Evolutionary conservation across 1,139 yeast genomes (phyloP).

Genomic region (Kodamaea alishanica): DNA sequence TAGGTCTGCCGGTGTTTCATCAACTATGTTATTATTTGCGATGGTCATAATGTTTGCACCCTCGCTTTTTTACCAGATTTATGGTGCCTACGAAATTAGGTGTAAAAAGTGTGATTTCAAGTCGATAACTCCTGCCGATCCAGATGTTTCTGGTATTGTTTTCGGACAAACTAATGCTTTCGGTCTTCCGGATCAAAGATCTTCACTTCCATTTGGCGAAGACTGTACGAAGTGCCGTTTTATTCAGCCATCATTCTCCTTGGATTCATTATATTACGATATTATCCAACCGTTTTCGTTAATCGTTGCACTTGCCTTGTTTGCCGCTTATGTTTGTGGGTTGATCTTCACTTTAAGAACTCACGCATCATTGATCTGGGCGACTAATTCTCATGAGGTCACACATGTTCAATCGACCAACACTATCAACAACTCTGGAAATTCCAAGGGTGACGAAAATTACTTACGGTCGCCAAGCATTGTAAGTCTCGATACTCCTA

Average conservation of each 20-base stretch:
- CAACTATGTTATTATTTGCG: conserved; percentile 91
- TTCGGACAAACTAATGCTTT: not conserved
- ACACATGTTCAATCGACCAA: conserved; percentile 7
- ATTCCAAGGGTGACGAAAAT: no score
- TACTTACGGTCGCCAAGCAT: conserved; percentile 1
- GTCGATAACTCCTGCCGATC: conserved; percentile 3
- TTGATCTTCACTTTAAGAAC: conserved; percentile 89
- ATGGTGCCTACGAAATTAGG: conserved; percentile 78
- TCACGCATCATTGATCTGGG: conserved; percentile 97
- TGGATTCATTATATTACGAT: conserved; percentile 59
- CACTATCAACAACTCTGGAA: not conserved
- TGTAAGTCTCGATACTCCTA: not conserved
- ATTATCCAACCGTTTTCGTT: conserved; percentile 79
- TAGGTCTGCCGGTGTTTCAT: conserved; percentile 92
- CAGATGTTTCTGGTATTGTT: not conserved
- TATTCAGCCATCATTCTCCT: conserved; percentile 66
- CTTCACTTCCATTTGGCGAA: conserved; percentile 13
- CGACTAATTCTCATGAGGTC: conserved; percentile 45
- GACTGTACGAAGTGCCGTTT: conserved; percentile 74
- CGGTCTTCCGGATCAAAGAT: conserved; percentile 1
- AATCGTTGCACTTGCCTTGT: conserved; percentile 74
- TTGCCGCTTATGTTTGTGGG: conserved; percentile 86
- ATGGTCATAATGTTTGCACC: conserved; percentile 93
- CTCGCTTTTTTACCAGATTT: conserved; percentile 82
- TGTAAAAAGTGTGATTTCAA: conserved; percentile 50